phyloP scores from a whole-genome alignment of 2,329 filamentous ascomycete species.

The Diaporthe batatas region DNA sequence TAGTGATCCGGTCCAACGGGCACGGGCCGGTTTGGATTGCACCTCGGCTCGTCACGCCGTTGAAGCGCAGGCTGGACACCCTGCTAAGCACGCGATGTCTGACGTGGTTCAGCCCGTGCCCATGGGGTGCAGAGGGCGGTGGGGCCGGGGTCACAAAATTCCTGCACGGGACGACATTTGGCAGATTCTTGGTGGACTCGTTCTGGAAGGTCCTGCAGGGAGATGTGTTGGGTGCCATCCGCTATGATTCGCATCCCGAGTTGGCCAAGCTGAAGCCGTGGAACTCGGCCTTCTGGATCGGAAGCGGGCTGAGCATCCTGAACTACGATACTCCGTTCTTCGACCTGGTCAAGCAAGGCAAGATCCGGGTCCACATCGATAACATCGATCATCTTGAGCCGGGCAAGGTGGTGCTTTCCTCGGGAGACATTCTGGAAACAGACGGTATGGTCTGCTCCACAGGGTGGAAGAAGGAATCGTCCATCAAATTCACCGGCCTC shows the following conservation, averaged over 20 bases:
- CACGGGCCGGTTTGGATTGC: slow-evolving; percentile 69
- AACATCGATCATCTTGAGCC: slow-evolving; percentile 59
- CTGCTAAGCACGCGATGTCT: slow-evolving; percentile 66
- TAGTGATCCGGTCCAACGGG: slow-evolving; percentile 63
- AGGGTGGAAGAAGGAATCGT: slow-evolving; percentile 62
- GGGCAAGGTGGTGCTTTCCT: slow-evolving; percentile 57
- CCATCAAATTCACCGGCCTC: slow-evolving; percentile 56
- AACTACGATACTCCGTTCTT: slow-evolving; percentile 66
- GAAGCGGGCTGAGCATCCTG: slow-evolving; percentile 64
- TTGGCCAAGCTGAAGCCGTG: slow-evolving; percentile 57
- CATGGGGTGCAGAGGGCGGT: slow-evolving; percentile 71
- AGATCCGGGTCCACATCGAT: slow-evolving; percentile 61
- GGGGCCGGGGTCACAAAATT: slow-evolving; percentile 61
- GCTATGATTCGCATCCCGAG: slow-evolving; percentile 59
- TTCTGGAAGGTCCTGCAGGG: slow-evolving; percentile 64
- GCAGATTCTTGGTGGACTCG: slow-evolving; percentile 59
- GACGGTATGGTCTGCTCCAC: slow-evolving; percentile 66
- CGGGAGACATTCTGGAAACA: slow-evolving; percentile 55
- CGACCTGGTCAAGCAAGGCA: slow-evolving; percentile 62
- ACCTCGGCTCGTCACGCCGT: slow-evolving; percentile 69
- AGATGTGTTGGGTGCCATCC: slow-evolving; percentile 61
- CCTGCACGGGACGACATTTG: slow-evolving; percentile 64
- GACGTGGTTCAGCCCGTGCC: slow-evolving; percentile 75
- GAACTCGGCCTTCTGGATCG: slow-evolving; percentile 61
- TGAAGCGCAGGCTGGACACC: slow-evolving; percentile 72